These are phyloP conservation scores for Teratosphaeria viscida DNA, from an alignment of 2,329 filamentous ascomycete species.

Conservation along the genomic window DNA sequence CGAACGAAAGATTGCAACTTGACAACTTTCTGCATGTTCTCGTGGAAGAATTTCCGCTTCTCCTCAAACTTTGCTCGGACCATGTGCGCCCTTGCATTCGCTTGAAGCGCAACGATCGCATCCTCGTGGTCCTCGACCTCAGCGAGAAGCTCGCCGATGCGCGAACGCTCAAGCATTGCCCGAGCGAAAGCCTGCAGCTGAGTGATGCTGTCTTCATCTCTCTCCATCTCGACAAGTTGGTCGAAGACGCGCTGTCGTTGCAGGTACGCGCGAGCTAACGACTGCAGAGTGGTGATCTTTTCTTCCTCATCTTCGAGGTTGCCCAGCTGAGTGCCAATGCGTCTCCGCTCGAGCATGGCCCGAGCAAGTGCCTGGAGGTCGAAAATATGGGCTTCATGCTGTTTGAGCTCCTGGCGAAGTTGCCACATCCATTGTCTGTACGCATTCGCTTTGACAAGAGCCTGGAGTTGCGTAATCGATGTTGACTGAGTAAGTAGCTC, in stretches of 20 bases:
- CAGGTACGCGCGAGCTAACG: conserved; percentile 54
- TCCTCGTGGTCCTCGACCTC: conserved; percentile 77
- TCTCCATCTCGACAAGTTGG: conserved; percentile 59
- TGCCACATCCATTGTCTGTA: conserved; percentile 11
- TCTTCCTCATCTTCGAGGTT: conserved; percentile 49
- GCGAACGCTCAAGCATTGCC: conserved; percentile 66
- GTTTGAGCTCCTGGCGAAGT: conserved; percentile 30
- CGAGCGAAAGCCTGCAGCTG: conserved; percentile 66
- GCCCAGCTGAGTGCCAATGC: conserved; percentile 34
- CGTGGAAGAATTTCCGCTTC: conserved; percentile 78
- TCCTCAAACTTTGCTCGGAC: conserved; percentile 68
- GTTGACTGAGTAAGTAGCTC: conserved; percentile 14
- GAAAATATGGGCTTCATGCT: conserved; percentile 34
- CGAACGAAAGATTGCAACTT: conserved; percentile 97
- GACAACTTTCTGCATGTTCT: conserved; percentile 98
- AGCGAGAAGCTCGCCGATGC: conserved; percentile 62
- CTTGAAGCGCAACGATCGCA: conserved; percentile 63
- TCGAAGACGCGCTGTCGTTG: conserved; percentile 50
- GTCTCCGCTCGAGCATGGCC: conserved; percentile 36
- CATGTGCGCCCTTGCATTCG: conserved; percentile 60
- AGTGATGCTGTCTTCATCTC: conserved; percentile 55
- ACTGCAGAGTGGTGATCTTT: conserved; percentile 54
- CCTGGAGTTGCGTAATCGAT: conserved; percentile 27
- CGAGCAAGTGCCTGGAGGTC: conserved; percentile 44
- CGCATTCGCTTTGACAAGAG: conserved; percentile 27